phyloP scores from a whole-genome alignment of 257 asterid genomes.

The Dorcoceras hygrometricum region DNA sequence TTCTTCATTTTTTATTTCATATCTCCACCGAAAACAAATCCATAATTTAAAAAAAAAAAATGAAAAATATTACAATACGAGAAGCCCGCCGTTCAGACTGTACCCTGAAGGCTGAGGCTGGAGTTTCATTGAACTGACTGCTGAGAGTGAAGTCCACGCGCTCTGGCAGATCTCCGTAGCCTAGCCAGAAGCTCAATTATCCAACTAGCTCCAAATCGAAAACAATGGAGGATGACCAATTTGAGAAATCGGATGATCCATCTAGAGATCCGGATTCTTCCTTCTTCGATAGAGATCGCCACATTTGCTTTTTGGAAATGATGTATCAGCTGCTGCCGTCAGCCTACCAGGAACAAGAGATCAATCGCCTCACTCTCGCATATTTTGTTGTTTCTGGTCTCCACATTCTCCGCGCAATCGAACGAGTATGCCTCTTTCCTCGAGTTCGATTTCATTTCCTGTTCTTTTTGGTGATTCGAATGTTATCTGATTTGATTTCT shows the following conservation, averaged over 20 bases:
- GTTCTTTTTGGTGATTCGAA: conserved; percentile 1
- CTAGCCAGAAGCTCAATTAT: background rate
- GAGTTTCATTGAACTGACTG: too few species aligned
- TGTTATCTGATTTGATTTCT: background rate
- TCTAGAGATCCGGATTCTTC: conserved; percentile 26
- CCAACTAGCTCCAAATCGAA: background rate
- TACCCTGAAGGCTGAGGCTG: too few species aligned
- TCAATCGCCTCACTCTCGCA: conserved; percentile 87
- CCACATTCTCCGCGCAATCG: conserved; percentile 67
- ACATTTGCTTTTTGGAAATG: conserved; percentile 59
- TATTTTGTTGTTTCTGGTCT: conserved; percentile 76
- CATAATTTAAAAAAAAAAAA: too few species aligned
- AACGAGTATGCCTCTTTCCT: conserved; percentile 46
- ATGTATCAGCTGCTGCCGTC: conserved; percentile 72
- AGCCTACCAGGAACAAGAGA: conserved; percentile 69
- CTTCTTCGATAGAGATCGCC: conserved; percentile 72
- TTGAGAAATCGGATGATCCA: conserved; percentile 11
- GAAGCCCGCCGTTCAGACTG: too few species aligned
- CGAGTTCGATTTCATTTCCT: background rate
- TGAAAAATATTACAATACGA: too few species aligned
- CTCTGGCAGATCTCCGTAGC: background rate
- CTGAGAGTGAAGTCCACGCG: too few species aligned
- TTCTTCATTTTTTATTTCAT: too few species aligned
- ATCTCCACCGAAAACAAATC: too few species aligned
- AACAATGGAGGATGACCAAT: conserved; percentile 28